Base-by-base conservation (phyloP, 495 filamentous ascomycete genomes). In the Lichenothelia convexa region DNA sequence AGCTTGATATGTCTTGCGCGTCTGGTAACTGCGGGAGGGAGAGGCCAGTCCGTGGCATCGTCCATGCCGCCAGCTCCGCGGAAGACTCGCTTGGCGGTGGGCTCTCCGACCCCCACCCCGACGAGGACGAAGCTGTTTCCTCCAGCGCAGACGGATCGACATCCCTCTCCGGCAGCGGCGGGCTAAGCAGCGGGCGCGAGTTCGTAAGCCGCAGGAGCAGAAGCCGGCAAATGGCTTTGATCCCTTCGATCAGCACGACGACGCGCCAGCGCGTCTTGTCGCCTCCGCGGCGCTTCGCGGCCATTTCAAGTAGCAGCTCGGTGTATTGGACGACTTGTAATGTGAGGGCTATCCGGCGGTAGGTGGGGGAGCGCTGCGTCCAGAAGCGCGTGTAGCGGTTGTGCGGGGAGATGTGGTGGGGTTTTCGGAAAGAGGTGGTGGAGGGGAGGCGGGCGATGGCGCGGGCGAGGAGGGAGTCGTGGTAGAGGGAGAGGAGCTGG, bases 1-100 rank as follows among this genome's bases (percentile, higher is more conserved):
- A 94, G 23, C 68, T 73, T 18, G 78, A 78, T 18, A 93, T 79
- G 48, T 89, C 81, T 18, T 70, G 65, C 6, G 76, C 70, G 34
- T 73, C 72, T 1, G 89, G 89, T 17, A 97, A 63, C 24, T 65
- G 71, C 0, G 91, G 86, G 21, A 97, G 68, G 5, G 69, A 74
- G 32, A 92, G 61, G 5, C 83, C 82, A 0, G 89, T 97, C 43
- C 89, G 73, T 19, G 86, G 86, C 89, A 97, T 97, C n/a, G 68
- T 78, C 80, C 86, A 97, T 9, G 42, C 41, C 53, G 45, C 40
- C n/a, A n/a, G n/a, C 58, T 68, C 34, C 43, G 59, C 30, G 50
- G 57, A 44, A 4, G 55, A 51, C 18, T 67, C 67, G 34, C 48
- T 64, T 22, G 57, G 53, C 11, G 62, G 62, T 13, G 19, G 30